A percentile compares a stretch with the other conserved stretches of the same genome.
These are phyloP conservation scores for Puccinia triticina DNA, from an alignment of 1,284 basidiomycete genomes.

Conservation along the genomic window DNA sequence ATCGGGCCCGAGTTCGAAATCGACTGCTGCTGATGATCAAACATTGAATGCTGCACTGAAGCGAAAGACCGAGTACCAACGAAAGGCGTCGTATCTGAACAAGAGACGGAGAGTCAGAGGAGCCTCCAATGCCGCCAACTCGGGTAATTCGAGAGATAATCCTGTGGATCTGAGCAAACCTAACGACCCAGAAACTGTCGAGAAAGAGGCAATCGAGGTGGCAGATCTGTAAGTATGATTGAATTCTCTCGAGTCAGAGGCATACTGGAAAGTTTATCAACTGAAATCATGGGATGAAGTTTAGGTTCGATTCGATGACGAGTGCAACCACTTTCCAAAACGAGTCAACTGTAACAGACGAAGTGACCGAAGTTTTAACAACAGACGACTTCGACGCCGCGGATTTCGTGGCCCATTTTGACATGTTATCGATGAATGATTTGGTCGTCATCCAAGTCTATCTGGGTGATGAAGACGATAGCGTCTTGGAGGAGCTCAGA, in stretches of 20 bases:
- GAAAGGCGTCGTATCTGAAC: slow-evolving; percentile 53
- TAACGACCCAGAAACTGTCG: slow-evolving; percentile 58
- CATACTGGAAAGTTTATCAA: background rate
- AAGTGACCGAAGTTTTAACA: slow-evolving; percentile 18
- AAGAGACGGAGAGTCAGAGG: slow-evolving; percentile 47
- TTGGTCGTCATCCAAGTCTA: slow-evolving; percentile 85
- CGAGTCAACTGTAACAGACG: slow-evolving; percentile 52
- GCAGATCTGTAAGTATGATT: slow-evolving; percentile 67
- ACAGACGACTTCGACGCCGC: slow-evolving; percentile 52
- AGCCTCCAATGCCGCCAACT: slow-evolving; percentile 17
- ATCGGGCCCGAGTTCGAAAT: slow-evolving; percentile 7
- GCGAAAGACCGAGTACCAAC: slow-evolving; percentile 70
- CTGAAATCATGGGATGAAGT: background rate
- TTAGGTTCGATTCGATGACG: slow-evolving; percentile 48
- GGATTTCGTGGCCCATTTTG: slow-evolving; percentile 79
- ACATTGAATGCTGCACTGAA: slow-evolving; percentile 66
- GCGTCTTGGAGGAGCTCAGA: slow-evolving; percentile 79
- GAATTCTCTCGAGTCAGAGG: too few species aligned
- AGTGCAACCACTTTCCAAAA: slow-evolving; percentile 22
- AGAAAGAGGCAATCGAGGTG: slow-evolving; percentile 67
- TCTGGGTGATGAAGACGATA: slow-evolving; percentile 88
- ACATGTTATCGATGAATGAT: slow-evolving; percentile 76
- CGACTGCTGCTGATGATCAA: background rate
- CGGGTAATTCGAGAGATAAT: slow-evolving; percentile 23
- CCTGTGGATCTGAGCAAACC: slow-evolving; percentile 2